Evolutionary conservation across 495 filamentous ascomycete species (phyloP).

Genomic region (Penicillium coffeae): DNA sequence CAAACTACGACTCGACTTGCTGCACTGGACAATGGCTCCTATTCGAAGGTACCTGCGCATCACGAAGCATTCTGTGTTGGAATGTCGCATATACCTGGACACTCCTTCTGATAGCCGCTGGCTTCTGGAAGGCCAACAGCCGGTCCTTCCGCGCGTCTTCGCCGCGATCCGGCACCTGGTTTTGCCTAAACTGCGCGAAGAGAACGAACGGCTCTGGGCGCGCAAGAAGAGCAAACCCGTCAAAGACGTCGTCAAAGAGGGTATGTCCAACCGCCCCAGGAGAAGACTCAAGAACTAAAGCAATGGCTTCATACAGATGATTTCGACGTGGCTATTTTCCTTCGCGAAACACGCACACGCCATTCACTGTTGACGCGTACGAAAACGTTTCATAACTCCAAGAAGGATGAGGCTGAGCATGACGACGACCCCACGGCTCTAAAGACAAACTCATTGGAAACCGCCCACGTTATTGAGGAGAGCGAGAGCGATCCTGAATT

Average conservation of each 20-base stretch:
- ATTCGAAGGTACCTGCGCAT: slow-evolving; percentile 81
- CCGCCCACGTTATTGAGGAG: slow-evolving; percentile 33
- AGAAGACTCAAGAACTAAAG: not conserved
- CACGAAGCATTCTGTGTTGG: slow-evolving; percentile 84
- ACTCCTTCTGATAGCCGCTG: slow-evolving; percentile 79
- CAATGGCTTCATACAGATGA: slow-evolving; percentile 59
- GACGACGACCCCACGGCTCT: slow-evolving; percentile 46
- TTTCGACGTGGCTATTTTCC: slow-evolving; percentile 90
- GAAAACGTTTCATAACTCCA: slow-evolving; percentile 60
- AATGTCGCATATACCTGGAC: slow-evolving; percentile 93
- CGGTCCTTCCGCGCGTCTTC: slow-evolving; percentile 76
- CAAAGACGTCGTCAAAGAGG: slow-evolving; percentile 82
- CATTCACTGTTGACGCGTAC: slow-evolving; percentile 84
- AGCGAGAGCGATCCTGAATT: slow-evolving; percentile 38
- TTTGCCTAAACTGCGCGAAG: slow-evolving; percentile 84
- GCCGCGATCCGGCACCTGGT: slow-evolving; percentile 78
- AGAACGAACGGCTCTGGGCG: slow-evolving; percentile 59
- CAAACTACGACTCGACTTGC: too few species aligned
- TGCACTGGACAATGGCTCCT: slow-evolving; percentile 85
- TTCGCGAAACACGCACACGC: slow-evolving; percentile 81
- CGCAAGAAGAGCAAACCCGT: slow-evolving; percentile 69
- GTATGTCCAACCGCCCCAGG: slow-evolving; percentile 38
- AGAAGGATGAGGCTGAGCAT: slow-evolving; percentile 41
- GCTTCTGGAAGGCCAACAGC: slow-evolving; percentile 67
- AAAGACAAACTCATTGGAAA: slow-evolving; percentile 46